These are phyloP conservation scores for Nadsonia starkeyi-henricii DNA, from an alignment of 1,139 yeast genomes.

Conservation along the genomic window DNA sequence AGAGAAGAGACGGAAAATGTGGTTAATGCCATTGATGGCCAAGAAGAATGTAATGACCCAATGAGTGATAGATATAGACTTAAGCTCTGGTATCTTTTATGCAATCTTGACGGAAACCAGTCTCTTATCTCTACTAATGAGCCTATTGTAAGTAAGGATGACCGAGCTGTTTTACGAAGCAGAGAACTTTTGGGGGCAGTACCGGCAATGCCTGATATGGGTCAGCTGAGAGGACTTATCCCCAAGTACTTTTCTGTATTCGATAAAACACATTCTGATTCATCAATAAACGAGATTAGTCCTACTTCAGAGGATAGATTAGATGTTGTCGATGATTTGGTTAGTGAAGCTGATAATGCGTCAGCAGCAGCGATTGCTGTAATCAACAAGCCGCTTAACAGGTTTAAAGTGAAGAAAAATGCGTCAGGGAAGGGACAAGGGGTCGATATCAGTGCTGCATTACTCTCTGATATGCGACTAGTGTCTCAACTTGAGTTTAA, in stretches of 20 bases:
- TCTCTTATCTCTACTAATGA: constrained; percentile 46
- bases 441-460: constrained; percentile 12
- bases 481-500: constrained; percentile 63
- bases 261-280: background rate
- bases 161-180: constrained; percentile 15
- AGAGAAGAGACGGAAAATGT: constrained; percentile 7
- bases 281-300: constrained; percentile 1
- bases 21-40: constrained; percentile 7
- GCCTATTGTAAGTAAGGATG: constrained; percentile 37
- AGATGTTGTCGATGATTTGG: too few species aligned
- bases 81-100: constrained; percentile 55
- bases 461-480: constrained; percentile 39
- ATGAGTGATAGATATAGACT: constrained; percentile 33
- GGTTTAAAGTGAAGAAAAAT: too few species aligned
- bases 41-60: background rate
- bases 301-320: constrained; percentile 1
- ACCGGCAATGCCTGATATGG: background rate
- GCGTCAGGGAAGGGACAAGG: too few species aligned
- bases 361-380: too few species aligned
- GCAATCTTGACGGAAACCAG: constrained; percentile 57
- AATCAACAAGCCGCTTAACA: too few species aligned
- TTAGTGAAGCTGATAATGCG: too few species aligned
- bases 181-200: constrained; percentile 7
- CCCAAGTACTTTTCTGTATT: background rate
- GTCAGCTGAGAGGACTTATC: background rate